These are phyloP conservation scores for Pythium myriotylum DNA, from an alignment of 352 stramenopile genomes.

Conservation along the genomic window DNA sequence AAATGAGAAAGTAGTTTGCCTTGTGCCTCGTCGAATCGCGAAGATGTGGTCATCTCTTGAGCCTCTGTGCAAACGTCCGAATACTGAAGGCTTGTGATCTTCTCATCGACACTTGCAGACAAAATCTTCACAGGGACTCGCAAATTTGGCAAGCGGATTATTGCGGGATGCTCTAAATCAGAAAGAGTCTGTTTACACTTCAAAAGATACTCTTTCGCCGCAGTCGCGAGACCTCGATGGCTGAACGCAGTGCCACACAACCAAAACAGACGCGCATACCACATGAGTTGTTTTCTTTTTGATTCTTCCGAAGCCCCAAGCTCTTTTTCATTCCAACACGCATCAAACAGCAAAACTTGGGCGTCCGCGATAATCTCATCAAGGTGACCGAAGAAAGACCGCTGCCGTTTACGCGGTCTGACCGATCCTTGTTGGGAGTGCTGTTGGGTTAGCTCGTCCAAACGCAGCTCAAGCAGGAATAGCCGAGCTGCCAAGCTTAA, in stretches of 20 bases:
- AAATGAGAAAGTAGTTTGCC: slow-evolving; percentile 49
- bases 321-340: slow-evolving; percentile 15
- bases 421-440: slow-evolving; percentile 6
- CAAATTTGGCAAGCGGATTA: slow-evolving; percentile 50
- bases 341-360: slow-evolving; percentile 21
- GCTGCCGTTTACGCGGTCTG: slow-evolving; percentile 6
- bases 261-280: slow-evolving; percentile 52
- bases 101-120: slow-evolving; percentile 40
- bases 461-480: slow-evolving; percentile 64
- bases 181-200: slow-evolving; percentile 46
- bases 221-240: slow-evolving; percentile 37
- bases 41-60: slow-evolving; percentile 37
- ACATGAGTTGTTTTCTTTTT: too few species aligned
- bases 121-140: slow-evolving; percentile 43
- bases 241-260: slow-evolving; percentile 55
- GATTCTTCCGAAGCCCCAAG: too few species aligned
- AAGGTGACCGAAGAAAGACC: slow-evolving; percentile 3
- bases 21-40: slow-evolving; percentile 44
- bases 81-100: slow-evolving; percentile 54
- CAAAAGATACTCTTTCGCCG: slow-evolving; percentile 56
- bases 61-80: slow-evolving; percentile 62
- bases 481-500: slow-evolving; percentile 43
- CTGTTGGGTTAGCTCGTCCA: slow-evolving; percentile 48
- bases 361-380: slow-evolving; percentile 27
- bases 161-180: not conserved